phyloP scores from a whole-genome alignment of 2,329 filamentous ascomycete species.

The Phaeoacremonium minimum region DNA sequence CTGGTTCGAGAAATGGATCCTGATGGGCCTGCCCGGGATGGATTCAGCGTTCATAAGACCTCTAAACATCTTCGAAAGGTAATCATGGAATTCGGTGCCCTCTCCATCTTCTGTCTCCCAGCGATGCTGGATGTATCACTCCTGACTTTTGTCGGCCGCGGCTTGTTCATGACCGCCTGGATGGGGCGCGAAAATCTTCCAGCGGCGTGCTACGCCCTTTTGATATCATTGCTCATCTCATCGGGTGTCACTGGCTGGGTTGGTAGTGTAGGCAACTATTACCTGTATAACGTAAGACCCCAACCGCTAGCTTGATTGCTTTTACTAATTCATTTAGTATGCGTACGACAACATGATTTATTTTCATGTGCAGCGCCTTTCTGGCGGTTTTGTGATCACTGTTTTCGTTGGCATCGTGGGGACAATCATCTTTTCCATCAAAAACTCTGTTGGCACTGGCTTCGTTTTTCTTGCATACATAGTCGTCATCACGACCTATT shows the following conservation, averaged over 20 bases:
- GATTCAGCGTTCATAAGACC: conserved; percentile 10
- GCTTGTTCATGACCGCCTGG: conserved; percentile 54
- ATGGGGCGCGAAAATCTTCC: conserved; percentile 48
- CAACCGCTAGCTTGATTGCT: neutral
- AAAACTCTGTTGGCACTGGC: conserved; percentile 34
- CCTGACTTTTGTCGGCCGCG: conserved; percentile 53
- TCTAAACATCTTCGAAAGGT: conserved; percentile 14
- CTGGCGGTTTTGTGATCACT: conserved; percentile 40
- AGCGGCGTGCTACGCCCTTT: conserved; percentile 50
- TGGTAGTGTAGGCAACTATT: conserved; percentile 58
- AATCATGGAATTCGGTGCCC: conserved; percentile 45
- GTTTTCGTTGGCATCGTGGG: conserved; percentile 35
- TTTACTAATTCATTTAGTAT: conserved; percentile 16
- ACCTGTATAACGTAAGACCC: conserved; percentile 34
- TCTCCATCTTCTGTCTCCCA: conserved; percentile 59
- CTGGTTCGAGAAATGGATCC: conserved; percentile 8
- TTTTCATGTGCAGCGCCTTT: conserved; percentile 36
- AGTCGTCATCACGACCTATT: conserved; percentile 51
- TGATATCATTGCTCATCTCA: conserved; percentile 54
- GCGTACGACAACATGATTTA: conserved; percentile 35
- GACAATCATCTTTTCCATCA: conserved; percentile 42
- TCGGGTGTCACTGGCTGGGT: conserved; percentile 61
- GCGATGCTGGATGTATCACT: conserved; percentile 58
- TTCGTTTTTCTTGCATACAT: conserved; percentile 58
- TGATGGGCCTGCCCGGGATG: conserved; percentile 11